Evolutionary conservation across 306 rosid genomes (phyloP).

Genomic region (Vigna unguiculata): DNA sequence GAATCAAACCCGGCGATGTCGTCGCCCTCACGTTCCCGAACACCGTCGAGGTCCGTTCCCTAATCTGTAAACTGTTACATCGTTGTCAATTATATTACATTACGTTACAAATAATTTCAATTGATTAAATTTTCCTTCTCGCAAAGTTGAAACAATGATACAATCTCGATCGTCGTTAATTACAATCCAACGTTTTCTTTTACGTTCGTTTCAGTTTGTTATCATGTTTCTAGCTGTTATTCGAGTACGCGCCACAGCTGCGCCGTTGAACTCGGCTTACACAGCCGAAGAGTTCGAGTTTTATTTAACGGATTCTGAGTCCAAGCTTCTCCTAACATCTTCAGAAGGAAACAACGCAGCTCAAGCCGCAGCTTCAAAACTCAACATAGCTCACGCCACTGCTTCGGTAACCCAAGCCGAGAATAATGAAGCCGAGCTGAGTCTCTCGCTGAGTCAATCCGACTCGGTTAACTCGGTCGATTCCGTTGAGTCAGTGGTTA

Average conservation of each 20-base stretch:
- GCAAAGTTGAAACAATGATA: too few relatives aligned
- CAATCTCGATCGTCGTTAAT: not conserved
- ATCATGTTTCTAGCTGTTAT: conserved; percentile 81
- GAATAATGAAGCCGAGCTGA: conserved; percentile 35
- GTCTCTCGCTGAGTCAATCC: conserved; percentile 37
- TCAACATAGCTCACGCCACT: conserved; percentile 58
- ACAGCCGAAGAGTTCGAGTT: conserved; percentile 78
- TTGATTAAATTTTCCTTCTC: not conserved
- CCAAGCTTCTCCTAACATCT: conserved; percentile 76
- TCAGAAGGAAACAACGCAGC: conserved; percentile 61
- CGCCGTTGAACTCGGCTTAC: conserved; percentile 86
- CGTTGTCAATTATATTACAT: not conserved
- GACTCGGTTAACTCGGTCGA: conserved; percentile 41
- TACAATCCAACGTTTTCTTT: not conserved
- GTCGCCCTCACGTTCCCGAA: conserved; percentile 90
- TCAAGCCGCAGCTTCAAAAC: conserved; percentile 67
- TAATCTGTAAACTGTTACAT: not conserved
- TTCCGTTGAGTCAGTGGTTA: conserved; percentile 40
- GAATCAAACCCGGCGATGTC: conserved; percentile 68
- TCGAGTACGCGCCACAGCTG: conserved; percentile 83
- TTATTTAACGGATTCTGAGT: conserved; percentile 73
- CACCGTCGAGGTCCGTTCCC: conserved; percentile 65
- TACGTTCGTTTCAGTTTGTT: conserved; percentile 53
- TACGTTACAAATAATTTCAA: not conserved
- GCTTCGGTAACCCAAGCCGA: conserved; percentile 50